Conservation (phyloP, 352 stramenopile species). For the Phytophthora pluvialis region DNA sequence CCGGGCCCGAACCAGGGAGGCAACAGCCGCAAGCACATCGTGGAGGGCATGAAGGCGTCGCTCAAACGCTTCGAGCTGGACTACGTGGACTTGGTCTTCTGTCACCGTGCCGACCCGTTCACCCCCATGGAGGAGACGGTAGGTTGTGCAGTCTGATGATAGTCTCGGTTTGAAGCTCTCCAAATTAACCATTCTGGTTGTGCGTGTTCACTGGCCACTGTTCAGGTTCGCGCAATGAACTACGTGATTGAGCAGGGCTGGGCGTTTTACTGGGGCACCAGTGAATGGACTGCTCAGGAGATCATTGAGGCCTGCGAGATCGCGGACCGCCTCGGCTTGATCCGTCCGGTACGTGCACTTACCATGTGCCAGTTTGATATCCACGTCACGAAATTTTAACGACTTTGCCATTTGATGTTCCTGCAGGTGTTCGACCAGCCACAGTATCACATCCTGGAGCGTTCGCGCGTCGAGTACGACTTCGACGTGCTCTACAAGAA, state of each 20-base stretch:
- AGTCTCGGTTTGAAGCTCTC: background rate
- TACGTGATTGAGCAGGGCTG: conserved; percentile 39
- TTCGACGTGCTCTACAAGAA: conserved; percentile 66
- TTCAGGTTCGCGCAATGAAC: conserved; percentile 63
- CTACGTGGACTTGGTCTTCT: conserved; percentile 78
- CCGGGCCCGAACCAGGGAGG: conserved; percentile 39
- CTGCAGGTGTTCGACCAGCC: conserved; percentile 64
- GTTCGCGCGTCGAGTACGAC: conserved; percentile 71
- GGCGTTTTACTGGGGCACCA: conserved; percentile 69
- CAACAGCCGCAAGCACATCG: conserved; percentile 59
- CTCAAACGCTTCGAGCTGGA: conserved; percentile 61
- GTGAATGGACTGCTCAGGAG: conserved; percentile 70
- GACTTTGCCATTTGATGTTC: conserved; percentile 48
- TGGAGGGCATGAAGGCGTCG: conserved; percentile 64
- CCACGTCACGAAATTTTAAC: background rate
- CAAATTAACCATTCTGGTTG: background rate
- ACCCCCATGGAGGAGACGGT: conserved; percentile 76
- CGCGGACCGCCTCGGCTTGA: conserved; percentile 44
- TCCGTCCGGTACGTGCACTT: conserved; percentile 43
- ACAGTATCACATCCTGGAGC: conserved; percentile 79
- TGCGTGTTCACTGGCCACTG: no score
- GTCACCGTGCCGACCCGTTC: conserved; percentile 63
- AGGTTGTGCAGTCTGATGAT: conserved; percentile 7
- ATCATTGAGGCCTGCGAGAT: conserved; percentile 63
- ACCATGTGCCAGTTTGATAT: background rate